Evolutionary conservation across 2,329 filamentous ascomycete genomes (phyloP).

Genomic region (Venturia asperata): DNA sequence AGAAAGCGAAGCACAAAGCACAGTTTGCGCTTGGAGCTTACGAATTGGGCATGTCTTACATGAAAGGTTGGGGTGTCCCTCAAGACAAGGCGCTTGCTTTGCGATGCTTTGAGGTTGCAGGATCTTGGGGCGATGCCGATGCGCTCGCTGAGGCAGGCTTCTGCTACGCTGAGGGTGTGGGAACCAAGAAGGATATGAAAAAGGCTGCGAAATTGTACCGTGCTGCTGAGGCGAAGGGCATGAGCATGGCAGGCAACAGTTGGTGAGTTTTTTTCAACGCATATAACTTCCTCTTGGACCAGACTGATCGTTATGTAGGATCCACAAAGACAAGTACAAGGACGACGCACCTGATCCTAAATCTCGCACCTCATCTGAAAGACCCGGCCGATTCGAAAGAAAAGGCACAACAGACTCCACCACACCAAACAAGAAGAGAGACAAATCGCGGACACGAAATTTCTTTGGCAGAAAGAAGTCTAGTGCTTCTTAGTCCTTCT

Average conservation of each 20-base stretch:
- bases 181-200: conserved; percentile 92
- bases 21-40: conserved; percentile 96
- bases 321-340: conserved; percentile 91
- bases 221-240: conserved; percentile 82
- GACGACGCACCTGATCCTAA: conserved; percentile 32
- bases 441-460: conserved; percentile 67
- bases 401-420: conserved; percentile 31
- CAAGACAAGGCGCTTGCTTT: conserved; percentile 84
- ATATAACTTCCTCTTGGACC: conserved; percentile 8
- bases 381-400: conserved; percentile 41
- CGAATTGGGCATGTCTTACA: conserved; percentile 90
- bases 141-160: conserved; percentile 91
- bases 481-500: conserved; percentile 18
- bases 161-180: conserved; percentile 89
- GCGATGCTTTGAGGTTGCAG: conserved; percentile 93
- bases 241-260: conserved; percentile 97
- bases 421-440: conserved; percentile 56
- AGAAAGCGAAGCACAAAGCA: conserved; percentile 76
- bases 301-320: conserved; percentile 50
- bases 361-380: conserved; percentile 21
- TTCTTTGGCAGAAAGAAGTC: conserved; percentile 61
- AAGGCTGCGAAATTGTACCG: conserved; percentile 90
- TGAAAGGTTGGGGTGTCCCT: conserved; percentile 96
- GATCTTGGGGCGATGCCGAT: conserved; percentile 90
- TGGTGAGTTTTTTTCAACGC: conserved; percentile 58